phyloP scores from a whole-genome alignment of 345 rosid species.

The Noccaea caerulescens region DNA sequence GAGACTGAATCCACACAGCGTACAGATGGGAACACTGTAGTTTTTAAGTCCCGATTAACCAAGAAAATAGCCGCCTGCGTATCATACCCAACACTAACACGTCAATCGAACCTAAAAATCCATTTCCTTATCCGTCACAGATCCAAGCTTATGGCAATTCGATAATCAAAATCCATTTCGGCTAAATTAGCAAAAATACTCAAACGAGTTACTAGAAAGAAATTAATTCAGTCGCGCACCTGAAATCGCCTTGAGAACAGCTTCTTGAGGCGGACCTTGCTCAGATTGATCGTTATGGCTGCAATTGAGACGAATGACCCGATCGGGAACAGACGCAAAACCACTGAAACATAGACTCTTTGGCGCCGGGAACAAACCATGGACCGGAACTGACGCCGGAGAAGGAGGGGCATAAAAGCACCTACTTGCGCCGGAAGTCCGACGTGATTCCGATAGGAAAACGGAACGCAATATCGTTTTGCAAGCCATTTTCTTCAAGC shows the following conservation, averaged over 20 bases:
- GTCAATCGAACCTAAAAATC: not conserved
- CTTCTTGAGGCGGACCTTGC: conserved; percentile 91
- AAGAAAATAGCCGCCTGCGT: not conserved
- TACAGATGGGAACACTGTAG: not conserved
- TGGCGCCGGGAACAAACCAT: conserved; percentile 42
- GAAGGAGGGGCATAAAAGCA: conserved; percentile 46
- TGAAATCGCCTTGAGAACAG: conserved; percentile 93
- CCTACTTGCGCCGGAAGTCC: conserved; percentile 46
- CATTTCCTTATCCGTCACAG: not conserved
- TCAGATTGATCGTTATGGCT: conserved; percentile 53
- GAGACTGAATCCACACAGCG: not conserved
- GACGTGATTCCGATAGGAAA: conserved; percentile 60
- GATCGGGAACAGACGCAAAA: conserved; percentile 46
- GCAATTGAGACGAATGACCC: conserved; percentile 49
- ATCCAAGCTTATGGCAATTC: conserved; percentile 20
- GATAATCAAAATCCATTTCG: conserved; percentile 14
- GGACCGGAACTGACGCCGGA: conserved; percentile 37
- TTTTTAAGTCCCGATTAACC: not conserved
- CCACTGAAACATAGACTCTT: conserved; percentile 37
- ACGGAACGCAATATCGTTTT: conserved; percentile 65
- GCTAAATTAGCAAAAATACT: conserved; percentile 28
- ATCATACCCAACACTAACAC: conserved; percentile 15
- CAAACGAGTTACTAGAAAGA: not conserved
- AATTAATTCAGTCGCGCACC: conserved; percentile 46
- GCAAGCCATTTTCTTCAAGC: conserved; percentile 63